Percentiles rank a stretch among this genome's conserved stretches.
phyloP scores from a whole-genome alignment of 345 rosid genomes.

The Boechera divaricarpa region DNA sequence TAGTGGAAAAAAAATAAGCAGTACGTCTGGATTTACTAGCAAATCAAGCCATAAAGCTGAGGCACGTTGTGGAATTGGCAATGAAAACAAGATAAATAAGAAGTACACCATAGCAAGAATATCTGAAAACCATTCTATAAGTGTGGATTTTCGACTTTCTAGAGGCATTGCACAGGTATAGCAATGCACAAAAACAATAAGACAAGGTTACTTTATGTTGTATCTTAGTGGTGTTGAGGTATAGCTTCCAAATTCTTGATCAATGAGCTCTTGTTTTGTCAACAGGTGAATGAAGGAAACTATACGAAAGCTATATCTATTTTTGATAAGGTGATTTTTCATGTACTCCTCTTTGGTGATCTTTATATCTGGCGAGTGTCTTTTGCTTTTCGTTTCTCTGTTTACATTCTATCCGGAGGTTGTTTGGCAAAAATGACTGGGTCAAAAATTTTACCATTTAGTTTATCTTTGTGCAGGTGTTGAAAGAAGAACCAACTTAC shows the following conservation, averaged over 20 bases:
- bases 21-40: slow-evolving; percentile 51
- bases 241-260: slow-evolving; percentile 20
- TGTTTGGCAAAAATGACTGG: slow-evolving; percentile 18
- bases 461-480: slow-evolving; percentile 57
- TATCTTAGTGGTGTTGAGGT: slow-evolving; percentile 19
- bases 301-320: slow-evolving; percentile 81
- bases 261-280: slow-evolving; percentile 33
- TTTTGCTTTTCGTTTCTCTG: slow-evolving; percentile 10
- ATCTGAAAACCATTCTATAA: slow-evolving; percentile 78
- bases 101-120: slow-evolving; percentile 67
- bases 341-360: slow-evolving; percentile 29
- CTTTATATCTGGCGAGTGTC: slow-evolving; percentile 2
- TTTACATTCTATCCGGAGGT: slow-evolving; percentile 13
- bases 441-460: background rate
- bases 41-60: slow-evolving; percentile 50
- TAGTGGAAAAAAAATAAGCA: slow-evolving; percentile 49
- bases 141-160: slow-evolving; percentile 90
- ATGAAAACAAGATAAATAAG: slow-evolving; percentile 59
- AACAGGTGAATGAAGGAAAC: slow-evolving; percentile 97
- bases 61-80: slow-evolving; percentile 46
- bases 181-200: slow-evolving; percentile 5
- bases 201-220: background rate
- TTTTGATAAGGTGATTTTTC: slow-evolving; percentile 77
- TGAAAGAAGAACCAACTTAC: slow-evolving; percentile 82
- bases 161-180: slow-evolving; percentile 96